These are phyloP conservation scores for Phytophthora citrophthora DNA, from an alignment of 352 stramenopile genomes.

Conservation along the genomic window DNA sequence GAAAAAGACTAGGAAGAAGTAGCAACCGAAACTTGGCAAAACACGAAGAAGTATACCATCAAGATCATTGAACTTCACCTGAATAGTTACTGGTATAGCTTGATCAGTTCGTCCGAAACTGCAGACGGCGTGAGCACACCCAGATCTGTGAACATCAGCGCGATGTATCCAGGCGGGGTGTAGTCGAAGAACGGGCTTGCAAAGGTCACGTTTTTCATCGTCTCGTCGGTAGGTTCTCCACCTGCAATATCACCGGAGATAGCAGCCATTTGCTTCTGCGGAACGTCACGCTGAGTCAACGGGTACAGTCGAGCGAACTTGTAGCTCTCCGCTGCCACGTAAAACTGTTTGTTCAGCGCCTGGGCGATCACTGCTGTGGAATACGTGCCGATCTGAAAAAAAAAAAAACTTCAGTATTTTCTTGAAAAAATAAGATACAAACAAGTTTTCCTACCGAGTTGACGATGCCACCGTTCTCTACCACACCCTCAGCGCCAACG, in stretches of 20 bases:
- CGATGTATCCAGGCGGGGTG: constrained; percentile 98
- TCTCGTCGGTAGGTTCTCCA: constrained; percentile 29
- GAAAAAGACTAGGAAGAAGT: constrained; percentile 15
- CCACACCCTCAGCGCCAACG: constrained; percentile 95
- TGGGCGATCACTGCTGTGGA: constrained; percentile 94
- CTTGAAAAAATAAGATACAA: not conserved
- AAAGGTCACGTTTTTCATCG: constrained; percentile 73
- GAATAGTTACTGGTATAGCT: constrained; percentile 94
- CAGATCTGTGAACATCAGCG: constrained; percentile 98
- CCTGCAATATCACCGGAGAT: constrained; percentile 41
- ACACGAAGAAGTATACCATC: constrained; percentile 5
- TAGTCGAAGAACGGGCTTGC: constrained; percentile 96
- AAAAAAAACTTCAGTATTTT: not conserved
- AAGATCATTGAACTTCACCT: constrained; percentile 5
- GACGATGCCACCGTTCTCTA: constrained; percentile 98
- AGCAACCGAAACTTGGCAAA: not conserved
- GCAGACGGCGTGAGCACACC: constrained; percentile 97
- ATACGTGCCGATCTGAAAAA: constrained; percentile 93
- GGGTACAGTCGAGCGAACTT: constrained; percentile 99
- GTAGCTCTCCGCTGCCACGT: constrained; percentile 98
- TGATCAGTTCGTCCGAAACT: constrained; percentile 98
- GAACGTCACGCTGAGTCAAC: constrained; percentile 96
- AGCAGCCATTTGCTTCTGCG: constrained; percentile 71
- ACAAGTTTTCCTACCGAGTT: constrained; percentile 87
- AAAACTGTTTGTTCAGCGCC: constrained; percentile 97